Evolutionary conservation across 345 rosid genomes (phyloP).

Genomic region (Gossypium stocksii): DNA sequence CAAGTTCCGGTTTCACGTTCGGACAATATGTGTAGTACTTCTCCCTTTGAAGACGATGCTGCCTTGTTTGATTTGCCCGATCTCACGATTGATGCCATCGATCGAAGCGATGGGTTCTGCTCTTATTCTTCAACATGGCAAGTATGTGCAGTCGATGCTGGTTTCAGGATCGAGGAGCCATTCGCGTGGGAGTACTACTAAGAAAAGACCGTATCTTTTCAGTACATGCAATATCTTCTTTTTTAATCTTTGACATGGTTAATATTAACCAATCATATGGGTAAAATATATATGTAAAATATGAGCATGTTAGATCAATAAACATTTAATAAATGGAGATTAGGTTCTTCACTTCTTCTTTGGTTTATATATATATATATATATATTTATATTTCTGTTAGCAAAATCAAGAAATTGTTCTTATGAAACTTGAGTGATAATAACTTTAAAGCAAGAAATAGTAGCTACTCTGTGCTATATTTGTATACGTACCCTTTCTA

Average conservation of each 20-base stretch:
- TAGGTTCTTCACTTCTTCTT: neutral
- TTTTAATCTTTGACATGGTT: neutral
- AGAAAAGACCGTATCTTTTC: neutral
- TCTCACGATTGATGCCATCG: slow-evolving; percentile 40
- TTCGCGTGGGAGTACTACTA: slow-evolving; percentile 44
- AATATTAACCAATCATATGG: neutral
- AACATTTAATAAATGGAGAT: neutral
- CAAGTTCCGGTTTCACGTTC: slow-evolving; percentile 23
- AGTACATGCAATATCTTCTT: neutral
- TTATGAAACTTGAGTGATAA: neutral
- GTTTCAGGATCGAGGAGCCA: slow-evolving; percentile 59
- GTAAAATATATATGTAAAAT: neutral
- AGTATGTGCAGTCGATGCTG: slow-evolving; percentile 52
- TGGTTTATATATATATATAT: neutral
- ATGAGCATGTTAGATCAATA: neutral
- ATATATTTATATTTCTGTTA: too few relatives aligned
- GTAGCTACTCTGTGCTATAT: neutral
- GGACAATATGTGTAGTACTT: too few relatives aligned
- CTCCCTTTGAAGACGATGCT: slow-evolving; percentile 48
- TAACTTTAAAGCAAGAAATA: slow-evolving; percentile 3
- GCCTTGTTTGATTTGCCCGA: slow-evolving; percentile 85
- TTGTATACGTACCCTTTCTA: too few relatives aligned
- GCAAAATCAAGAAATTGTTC: neutral
- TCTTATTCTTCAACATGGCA: slow-evolving; percentile 62
- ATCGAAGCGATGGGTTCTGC: slow-evolving; percentile 38